A percentile compares a stretch with the other conserved stretches of the same genome.
Evolutionary conservation across 768 basidiomycete species (phyloP).

Genomic region (Leccinum obscurum): DNA sequence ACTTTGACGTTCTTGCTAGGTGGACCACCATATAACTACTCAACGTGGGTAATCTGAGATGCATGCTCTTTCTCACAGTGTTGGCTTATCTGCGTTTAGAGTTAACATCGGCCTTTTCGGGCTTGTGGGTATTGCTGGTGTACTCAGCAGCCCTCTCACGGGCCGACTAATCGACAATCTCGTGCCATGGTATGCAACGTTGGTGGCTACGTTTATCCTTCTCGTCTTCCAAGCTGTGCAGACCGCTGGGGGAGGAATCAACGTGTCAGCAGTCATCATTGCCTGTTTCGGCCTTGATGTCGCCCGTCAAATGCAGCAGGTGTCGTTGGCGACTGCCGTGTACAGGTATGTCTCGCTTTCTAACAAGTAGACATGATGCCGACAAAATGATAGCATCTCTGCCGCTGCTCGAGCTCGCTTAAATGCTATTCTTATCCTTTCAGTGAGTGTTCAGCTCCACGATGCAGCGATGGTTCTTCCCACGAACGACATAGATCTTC

Average conservation of each 20-base stretch:
- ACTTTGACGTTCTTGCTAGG: constrained; percentile 82
- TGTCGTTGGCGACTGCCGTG: constrained; percentile 61
- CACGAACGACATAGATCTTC: constrained; percentile 43
- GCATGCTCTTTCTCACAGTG: not conserved
- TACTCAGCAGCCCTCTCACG: constrained; percentile 64
- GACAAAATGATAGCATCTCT: constrained; percentile 28
- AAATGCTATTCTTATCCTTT: constrained; percentile 75
- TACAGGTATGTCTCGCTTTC: constrained; percentile 42
- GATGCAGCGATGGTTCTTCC: not conserved
- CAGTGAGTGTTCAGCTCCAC: constrained; percentile 39
- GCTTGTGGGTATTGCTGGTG: constrained; percentile 70
- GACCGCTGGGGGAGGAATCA: constrained; percentile 66
- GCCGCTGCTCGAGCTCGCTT: constrained; percentile 62
- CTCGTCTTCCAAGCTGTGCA: constrained; percentile 61
- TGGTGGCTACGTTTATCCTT: constrained; percentile 51
- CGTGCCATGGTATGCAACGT: constrained; percentile 75
- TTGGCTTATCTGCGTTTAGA: constrained; percentile 19
- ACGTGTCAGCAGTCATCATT: constrained; percentile 69
- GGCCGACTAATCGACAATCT: constrained; percentile 70
- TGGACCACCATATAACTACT: constrained; percentile 73
- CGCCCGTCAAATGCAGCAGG: constrained; percentile 73
- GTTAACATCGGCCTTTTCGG: constrained; percentile 74
- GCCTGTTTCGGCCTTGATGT: constrained; percentile 71
- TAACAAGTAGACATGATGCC: constrained; percentile 7
- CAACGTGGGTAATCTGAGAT: constrained; percentile 46